Conservation (phyloP, 2,329 filamentous ascomycete species). For the Paecilomyces dactylethromorphus region DNA sequence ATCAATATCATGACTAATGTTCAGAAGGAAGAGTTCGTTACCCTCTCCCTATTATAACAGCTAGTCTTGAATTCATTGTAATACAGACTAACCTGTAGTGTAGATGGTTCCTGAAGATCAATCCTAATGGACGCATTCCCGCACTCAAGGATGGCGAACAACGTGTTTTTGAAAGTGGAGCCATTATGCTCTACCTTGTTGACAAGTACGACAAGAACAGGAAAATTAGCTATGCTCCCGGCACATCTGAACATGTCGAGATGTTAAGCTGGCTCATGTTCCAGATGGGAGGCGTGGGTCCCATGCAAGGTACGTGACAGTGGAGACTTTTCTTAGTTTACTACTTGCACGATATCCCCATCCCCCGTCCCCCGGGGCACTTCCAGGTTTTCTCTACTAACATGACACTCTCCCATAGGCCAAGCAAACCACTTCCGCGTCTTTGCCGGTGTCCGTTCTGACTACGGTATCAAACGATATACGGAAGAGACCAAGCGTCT, state of each 20-base stretch:
- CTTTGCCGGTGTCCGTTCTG: conserved; percentile 36
- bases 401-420: conserved; percentile 16
- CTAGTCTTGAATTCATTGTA: not conserved
- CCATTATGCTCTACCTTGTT: conserved; percentile 41
- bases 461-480: conserved; percentile 42
- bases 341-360: no score
- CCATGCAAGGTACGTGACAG: conserved; percentile 30
- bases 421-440: conserved; percentile 44
- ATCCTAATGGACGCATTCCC: conserved; percentile 45
- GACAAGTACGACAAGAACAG: conserved; percentile 38
- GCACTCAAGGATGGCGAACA: conserved; percentile 36
- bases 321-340: not conserved
- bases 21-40: conserved; percentile 34
- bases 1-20: conserved; percentile 38
- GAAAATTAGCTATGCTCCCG: conserved; percentile 38
- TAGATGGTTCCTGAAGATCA: conserved; percentile 41
- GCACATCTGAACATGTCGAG: conserved; percentile 37
- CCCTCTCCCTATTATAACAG: not conserved
- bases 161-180: conserved; percentile 40
- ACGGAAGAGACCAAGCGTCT: conserved; percentile 43
- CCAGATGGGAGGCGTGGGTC: conserved; percentile 33
- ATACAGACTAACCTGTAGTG: not conserved
- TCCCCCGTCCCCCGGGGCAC: no score
- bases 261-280: conserved; percentile 41
- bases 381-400: not conserved